Conservation (phyloP, 1,284 basidiomycete genomes). For the Boletus putidus region DNA sequence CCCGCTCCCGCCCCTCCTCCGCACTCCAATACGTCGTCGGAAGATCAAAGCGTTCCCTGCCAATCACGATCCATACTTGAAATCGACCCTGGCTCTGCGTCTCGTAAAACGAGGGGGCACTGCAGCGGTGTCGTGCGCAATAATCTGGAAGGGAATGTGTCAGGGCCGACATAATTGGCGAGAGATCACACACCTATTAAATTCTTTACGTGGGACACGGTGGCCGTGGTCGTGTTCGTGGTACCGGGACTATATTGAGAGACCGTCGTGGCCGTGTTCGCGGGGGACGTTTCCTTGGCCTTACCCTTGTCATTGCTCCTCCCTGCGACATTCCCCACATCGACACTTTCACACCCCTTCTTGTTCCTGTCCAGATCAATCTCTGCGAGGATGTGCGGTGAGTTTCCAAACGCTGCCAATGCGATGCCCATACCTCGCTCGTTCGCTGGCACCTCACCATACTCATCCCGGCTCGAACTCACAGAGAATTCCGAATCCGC, state of each 20-base stretch:
- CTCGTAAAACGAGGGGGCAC: conserved; percentile 39
- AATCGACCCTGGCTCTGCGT: conserved; percentile 29
- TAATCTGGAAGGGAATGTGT: conserved; percentile 31
- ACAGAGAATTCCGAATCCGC: conserved; percentile 32
- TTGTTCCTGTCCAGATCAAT: background rate
- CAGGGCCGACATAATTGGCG: too few relatives aligned
- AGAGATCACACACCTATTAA: conserved; percentile 28
- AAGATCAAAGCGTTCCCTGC: conserved; percentile 44
- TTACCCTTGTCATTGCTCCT: conserved; percentile 12
- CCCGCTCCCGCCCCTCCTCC: conserved; percentile 41
- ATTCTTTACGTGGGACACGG: conserved; percentile 30
- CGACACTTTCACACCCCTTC: background rate
- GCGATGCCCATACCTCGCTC: conserved; percentile 17
- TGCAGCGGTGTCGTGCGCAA: conserved; percentile 31
- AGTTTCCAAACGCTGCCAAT: background rate
- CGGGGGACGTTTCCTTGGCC: background rate
- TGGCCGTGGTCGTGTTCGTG: background rate
- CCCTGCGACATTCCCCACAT: background rate
- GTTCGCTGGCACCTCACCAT: conserved; percentile 1
- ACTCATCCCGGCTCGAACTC: conserved; percentile 27
- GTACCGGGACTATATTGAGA: background rate
- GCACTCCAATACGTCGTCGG: conserved; percentile 38
- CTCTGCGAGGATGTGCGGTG: conserved; percentile 1
- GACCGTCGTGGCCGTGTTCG: background rate
- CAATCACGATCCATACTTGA: conserved; percentile 47